phyloP scores from a whole-genome alignment of 2,329 filamentous ascomycete genomes.

The Chrysosporium keratinophilum region DNA sequence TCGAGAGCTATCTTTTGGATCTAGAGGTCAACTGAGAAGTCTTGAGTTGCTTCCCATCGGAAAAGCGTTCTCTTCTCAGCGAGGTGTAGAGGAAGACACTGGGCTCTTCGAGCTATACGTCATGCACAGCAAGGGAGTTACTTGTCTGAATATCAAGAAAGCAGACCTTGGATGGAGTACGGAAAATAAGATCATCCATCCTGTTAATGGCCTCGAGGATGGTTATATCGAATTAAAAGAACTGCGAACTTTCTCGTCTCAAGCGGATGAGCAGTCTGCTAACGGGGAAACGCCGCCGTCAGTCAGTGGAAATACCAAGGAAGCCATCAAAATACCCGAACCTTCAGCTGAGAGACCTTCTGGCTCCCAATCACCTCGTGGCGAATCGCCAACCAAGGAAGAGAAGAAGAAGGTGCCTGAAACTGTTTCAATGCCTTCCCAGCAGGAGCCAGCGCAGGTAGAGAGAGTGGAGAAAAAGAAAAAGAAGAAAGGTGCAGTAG shows the following conservation, averaged over 20 bases:
- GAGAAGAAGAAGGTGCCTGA: conserved; percentile 35
- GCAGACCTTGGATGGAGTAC: conserved; percentile 83
- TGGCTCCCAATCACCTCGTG: conserved; percentile 22
- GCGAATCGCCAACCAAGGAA: conserved; percentile 33
- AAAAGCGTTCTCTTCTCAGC: conserved; percentile 40
- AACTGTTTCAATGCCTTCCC: conserved; percentile 19
- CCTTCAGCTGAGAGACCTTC: conserved; percentile 20
- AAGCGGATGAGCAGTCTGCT: conserved; percentile 35
- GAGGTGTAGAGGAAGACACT: conserved; percentile 52
- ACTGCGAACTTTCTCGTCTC: conserved; percentile 44
- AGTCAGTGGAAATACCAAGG: conserved; percentile 36
- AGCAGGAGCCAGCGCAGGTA: conserved; percentile 22
- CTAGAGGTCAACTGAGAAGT: conserved; percentile 77
- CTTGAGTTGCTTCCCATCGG: conserved; percentile 72
- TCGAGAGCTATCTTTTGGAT: conserved; percentile 83
- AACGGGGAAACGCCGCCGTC: conserved; percentile 37
- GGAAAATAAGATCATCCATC: conserved; percentile 75
- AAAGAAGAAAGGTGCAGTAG: conserved; percentile 48
- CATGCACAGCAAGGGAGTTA: conserved; percentile 96
- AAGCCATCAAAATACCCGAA: conserved; percentile 36
- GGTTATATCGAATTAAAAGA: conserved; percentile 66
- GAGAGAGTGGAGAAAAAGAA: conserved; percentile 62
- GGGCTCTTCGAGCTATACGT: conserved; percentile 86
- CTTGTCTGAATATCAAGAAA: conserved; percentile 74
- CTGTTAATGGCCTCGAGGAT: conserved; percentile 63